These are phyloP conservation scores for Xylaria venustula DNA, from an alignment of 495 filamentous ascomycete genomes.

Conservation along the genomic window DNA sequence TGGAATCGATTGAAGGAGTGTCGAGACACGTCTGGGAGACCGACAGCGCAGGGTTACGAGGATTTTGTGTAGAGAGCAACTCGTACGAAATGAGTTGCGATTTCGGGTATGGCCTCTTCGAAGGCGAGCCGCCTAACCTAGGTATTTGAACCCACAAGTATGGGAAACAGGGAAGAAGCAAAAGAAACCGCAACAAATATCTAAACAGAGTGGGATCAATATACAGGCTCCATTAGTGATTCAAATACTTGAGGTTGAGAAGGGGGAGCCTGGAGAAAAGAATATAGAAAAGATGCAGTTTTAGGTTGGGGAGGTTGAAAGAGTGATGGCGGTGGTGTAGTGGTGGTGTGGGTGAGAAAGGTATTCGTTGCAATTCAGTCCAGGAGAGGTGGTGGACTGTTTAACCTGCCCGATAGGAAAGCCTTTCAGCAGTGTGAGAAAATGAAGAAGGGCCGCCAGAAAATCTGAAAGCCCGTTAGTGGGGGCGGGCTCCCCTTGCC, in stretches of 20 bases:
- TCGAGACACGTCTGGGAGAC: slow-evolving; percentile 13
- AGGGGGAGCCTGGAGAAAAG: slow-evolving; percentile 37
- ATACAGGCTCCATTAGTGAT: slow-evolving; percentile 62
- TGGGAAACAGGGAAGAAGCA: slow-evolving; percentile 32
- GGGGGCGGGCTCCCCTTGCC: neutral
- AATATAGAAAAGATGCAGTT: slow-evolving; percentile 30
- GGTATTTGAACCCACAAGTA: slow-evolving; percentile 23
- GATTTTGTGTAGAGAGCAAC: slow-evolving; percentile 5
- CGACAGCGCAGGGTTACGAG: neutral
- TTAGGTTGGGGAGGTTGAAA: slow-evolving; percentile 15
- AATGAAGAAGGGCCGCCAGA: neutral
- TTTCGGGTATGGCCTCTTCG: neutral
- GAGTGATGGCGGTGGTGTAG: slow-evolving; percentile 5
- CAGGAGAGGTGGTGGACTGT: slow-evolving; percentile 5
- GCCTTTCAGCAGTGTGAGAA: neutral
- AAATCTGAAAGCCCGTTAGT: slow-evolving; percentile 8
- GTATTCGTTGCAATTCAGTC: slow-evolving; percentile 4
- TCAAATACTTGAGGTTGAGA: slow-evolving; percentile 39
- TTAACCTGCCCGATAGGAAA: neutral
- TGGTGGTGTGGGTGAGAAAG: slow-evolving; percentile 2
- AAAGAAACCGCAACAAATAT: slow-evolving; percentile 30
- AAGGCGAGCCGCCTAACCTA: slow-evolving; percentile 1
- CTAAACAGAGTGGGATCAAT: slow-evolving; percentile 40
- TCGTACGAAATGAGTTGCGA: slow-evolving; percentile 7
- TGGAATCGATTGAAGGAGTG: slow-evolving; percentile 15